Conservation (phyloP, 2,329 filamentous ascomycete genomes). For the Hymenoscyphus infarciens region DNA sequence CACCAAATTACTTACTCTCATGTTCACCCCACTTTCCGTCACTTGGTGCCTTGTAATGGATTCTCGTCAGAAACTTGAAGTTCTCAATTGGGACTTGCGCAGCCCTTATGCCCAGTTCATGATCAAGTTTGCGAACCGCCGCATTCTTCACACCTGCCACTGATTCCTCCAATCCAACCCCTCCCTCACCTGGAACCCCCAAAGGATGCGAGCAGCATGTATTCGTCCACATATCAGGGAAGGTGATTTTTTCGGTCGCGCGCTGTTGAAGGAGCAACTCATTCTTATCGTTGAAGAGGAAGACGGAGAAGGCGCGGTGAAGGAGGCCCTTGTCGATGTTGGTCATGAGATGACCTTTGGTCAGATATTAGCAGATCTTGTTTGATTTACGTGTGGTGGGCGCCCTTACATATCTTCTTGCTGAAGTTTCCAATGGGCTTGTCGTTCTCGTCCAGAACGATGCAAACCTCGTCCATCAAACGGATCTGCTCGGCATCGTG, state of each 20-base stretch:
- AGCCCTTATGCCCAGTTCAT: conserved; percentile 88
- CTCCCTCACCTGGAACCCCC: conserved; percentile 86
- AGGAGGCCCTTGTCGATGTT: conserved; percentile 96
- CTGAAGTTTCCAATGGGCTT: conserved; percentile 90
- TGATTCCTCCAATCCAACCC: conserved; percentile 73
- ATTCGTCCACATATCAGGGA: conserved; percentile 99
- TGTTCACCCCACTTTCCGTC: conserved; percentile 99
- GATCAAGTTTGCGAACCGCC: conserved; percentile 87
- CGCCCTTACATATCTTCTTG: conserved; percentile 87
- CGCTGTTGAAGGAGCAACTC: conserved; percentile 92
- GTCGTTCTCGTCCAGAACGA: conserved; percentile 91
- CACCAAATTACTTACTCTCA: conserved; percentile 65
- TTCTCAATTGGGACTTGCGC: conserved; percentile 86
- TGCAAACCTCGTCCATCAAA: conserved; percentile 98
- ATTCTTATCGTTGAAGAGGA: conserved; percentile 94
- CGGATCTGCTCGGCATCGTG: conserved; percentile 98
- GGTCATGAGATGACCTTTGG: conserved; percentile 89
- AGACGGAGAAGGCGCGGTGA: conserved; percentile 96
- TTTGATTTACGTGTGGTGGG: background rate
- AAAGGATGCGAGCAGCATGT: conserved; percentile 98
- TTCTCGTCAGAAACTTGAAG: conserved; percentile 91
- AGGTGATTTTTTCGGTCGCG: conserved; percentile 95
- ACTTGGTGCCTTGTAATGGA: conserved; percentile 96
- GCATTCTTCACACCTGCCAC: conserved; percentile 85
- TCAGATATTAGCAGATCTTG: conserved; percentile 7